phyloP scores from a whole-genome alignment of 495 filamentous ascomycete genomes.

The Aspergillus bertholletiae region DNA sequence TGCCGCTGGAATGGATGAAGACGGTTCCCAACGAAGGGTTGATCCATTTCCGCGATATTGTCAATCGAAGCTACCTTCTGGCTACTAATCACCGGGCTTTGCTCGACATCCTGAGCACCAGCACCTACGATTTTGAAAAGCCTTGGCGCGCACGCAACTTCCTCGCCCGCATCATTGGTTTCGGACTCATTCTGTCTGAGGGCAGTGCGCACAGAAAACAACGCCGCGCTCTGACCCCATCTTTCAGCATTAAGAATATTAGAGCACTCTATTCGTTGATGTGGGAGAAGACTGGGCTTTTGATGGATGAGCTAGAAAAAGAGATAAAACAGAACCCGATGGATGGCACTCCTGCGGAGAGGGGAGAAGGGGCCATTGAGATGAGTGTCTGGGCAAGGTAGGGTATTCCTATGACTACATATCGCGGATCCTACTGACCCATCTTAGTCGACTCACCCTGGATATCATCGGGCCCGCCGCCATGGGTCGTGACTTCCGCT shows the following conservation, averaged over 20 bases:
- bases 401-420: slow-evolving; percentile 42
- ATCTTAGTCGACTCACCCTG: slow-evolving; percentile 69
- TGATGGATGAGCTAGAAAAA: slow-evolving; percentile 37
- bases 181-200: slow-evolving; percentile 77
- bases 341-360: slow-evolving; percentile 35
- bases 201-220: slow-evolving; percentile 73
- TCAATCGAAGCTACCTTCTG: slow-evolving; percentile 32
- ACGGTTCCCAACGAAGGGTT: slow-evolving; percentile 80
- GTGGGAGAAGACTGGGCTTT: slow-evolving; percentile 57
- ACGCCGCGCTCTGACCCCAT: slow-evolving; percentile 74
- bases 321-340: slow-evolving; percentile 33
- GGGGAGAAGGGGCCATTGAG: slow-evolving; percentile 55
- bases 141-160: slow-evolving; percentile 43
- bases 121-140: slow-evolving; percentile 52
- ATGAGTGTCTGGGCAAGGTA: slow-evolving; percentile 62
- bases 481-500: slow-evolving; percentile 74
- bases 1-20: slow-evolving; percentile 65
- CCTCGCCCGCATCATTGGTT: slow-evolving; percentile 67
- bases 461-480: slow-evolving; percentile 86
- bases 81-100: slow-evolving; percentile 44
- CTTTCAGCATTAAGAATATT: slow-evolving; percentile 78
- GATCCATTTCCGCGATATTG: slow-evolving; percentile 63
- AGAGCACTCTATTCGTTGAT: slow-evolving; percentile 79
- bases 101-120: slow-evolving; percentile 53
- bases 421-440: too few relatives aligned